Evolutionary conservation across 176 grass and related monocot species (phyloP).

Genomic region (Bonia amplexicaulis): DNA sequence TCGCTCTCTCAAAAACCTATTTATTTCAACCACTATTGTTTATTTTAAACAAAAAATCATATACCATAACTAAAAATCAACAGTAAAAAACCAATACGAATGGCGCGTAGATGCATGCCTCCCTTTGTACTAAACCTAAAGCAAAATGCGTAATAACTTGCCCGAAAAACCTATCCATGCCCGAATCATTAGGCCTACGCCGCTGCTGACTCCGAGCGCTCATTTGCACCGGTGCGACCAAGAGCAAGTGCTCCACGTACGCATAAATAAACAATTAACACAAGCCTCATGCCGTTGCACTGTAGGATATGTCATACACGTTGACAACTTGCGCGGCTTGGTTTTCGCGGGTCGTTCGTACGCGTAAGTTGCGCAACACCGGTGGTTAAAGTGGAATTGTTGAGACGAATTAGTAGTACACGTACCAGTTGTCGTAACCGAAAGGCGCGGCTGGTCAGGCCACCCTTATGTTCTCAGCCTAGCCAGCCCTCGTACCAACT

Average conservation of each 20-base stretch:
- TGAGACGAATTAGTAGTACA: background rate
- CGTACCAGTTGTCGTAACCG: background rate
- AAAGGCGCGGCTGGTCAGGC: background rate
- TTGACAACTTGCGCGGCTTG: background rate
- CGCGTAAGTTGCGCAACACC: background rate
- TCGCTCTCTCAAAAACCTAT: too few species aligned
- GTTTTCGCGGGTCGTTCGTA: background rate
- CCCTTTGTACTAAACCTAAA: background rate
- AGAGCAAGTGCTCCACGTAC: background rate
- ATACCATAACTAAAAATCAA: too few species aligned
- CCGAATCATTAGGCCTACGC: constrained; percentile 16
- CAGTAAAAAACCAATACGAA: too few species aligned
- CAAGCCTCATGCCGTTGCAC: background rate
- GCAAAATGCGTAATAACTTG: background rate
- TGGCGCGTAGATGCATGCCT: accelerated
- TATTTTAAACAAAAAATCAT: too few species aligned
- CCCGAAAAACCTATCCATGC: background rate
- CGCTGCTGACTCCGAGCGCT: background rate
- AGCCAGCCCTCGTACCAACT: background rate
- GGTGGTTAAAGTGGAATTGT: background rate
- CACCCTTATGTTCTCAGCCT: background rate
- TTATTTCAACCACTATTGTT: too few species aligned
- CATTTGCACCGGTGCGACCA: background rate
- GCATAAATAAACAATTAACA: background rate
- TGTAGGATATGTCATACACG: background rate